These are phyloP conservation scores for Elsinoe fawcettii DNA, from an alignment of 2,329 filamentous ascomycete genomes.

Conservation along the genomic window DNA sequence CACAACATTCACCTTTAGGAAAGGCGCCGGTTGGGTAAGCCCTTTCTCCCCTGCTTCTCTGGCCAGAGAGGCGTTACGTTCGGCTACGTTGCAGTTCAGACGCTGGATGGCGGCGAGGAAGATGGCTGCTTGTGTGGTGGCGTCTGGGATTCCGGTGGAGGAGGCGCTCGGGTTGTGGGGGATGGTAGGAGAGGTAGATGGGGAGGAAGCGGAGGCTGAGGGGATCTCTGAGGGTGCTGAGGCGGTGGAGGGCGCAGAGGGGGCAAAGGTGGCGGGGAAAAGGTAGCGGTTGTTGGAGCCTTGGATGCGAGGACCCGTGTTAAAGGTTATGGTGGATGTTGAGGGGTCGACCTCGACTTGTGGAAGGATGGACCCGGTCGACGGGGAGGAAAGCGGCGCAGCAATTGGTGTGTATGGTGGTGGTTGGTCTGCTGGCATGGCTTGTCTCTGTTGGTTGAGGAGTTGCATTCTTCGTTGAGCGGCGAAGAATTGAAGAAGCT, in stretches of 20 bases:
- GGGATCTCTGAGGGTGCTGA: not conserved
- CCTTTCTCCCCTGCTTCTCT: not conserved
- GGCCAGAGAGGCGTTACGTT: not conserved
- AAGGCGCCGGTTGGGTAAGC: not conserved
- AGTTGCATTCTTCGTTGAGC: not conserved
- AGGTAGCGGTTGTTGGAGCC: conserved; percentile 1
- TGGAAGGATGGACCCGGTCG: not conserved
- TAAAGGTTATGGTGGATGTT: conserved; percentile 2
- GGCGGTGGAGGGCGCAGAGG: not conserved
- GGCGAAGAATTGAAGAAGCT: conserved; percentile 1
- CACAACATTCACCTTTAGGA: not conserved
- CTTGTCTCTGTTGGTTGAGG: not conserved
- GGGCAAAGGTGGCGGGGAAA: not conserved
- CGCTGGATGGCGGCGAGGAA: conserved; percentile 13
- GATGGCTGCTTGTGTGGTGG: not conserved
- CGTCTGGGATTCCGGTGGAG: not conserved
- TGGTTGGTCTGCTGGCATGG: not conserved
- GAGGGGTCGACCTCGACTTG: not conserved
- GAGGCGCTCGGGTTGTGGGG: not conserved
- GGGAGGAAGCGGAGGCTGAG: not conserved
- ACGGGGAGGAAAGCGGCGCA: not conserved
- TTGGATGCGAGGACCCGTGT: conserved; percentile 4
- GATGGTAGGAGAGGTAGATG: not conserved
- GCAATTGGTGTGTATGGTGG: not conserved
- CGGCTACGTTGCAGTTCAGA: conserved; percentile 1